These are phyloP conservation scores for Phytophthora litchii DNA, from an alignment of 352 stramenopile genomes.

Conservation along the genomic window DNA sequence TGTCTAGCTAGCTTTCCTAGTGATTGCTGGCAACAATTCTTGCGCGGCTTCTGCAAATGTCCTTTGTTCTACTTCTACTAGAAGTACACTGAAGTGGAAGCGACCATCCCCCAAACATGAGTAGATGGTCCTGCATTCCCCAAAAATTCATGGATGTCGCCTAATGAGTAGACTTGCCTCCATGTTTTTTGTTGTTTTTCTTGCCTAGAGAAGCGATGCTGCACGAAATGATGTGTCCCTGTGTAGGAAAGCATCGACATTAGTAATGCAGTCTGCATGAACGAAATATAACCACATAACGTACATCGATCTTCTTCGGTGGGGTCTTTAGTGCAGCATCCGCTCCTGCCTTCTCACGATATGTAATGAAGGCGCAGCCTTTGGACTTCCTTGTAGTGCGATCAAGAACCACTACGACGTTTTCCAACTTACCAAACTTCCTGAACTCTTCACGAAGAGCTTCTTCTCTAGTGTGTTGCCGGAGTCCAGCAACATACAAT, in stretches of 20 bases:
- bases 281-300: constrained; percentile 14
- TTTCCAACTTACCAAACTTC: constrained; percentile 69
- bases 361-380: constrained; percentile 77
- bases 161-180: too few species aligned
- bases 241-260: background rate
- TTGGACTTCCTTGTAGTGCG: constrained; percentile 66
- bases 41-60: too few species aligned
- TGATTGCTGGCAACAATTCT: too few species aligned
- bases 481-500: constrained; percentile 65
- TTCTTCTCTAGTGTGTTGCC: constrained; percentile 61
- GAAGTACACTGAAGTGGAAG: too few species aligned
- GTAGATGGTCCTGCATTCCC: too few species aligned
- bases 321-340: constrained; percentile 60
- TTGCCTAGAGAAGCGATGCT: background rate
- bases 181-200: background rate
- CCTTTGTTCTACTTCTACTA: too few species aligned
- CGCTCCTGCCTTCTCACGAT: constrained; percentile 47
- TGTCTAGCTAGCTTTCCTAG: background rate
- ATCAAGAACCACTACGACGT: constrained; percentile 52
- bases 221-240: background rate
- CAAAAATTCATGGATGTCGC: too few species aligned
- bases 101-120: too few species aligned
- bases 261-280: background rate
- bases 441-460: constrained; percentile 61
- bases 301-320: constrained; percentile 71